Conservation (phyloP, 257 asterid species). For the Solanum ahanhuiri region DNA sequence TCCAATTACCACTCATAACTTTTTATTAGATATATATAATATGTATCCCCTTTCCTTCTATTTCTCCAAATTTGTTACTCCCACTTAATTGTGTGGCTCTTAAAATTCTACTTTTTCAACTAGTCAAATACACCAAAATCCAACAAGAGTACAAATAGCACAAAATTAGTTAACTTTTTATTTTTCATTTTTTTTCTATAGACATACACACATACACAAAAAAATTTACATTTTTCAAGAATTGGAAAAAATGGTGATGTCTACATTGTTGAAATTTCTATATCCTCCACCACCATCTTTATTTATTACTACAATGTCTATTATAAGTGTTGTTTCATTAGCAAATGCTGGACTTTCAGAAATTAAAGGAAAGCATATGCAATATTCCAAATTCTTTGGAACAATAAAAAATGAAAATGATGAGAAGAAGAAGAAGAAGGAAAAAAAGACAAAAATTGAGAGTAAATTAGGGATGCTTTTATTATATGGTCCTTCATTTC, state of each 20-base stretch:
- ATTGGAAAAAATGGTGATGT: constrained; percentile 5
- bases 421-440: neutral
- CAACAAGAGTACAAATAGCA: neutral
- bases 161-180: neutral
- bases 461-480: constrained; percentile 58
- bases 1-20: neutral
- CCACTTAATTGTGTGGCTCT: neutral
- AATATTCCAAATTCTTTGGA: constrained; percentile 58
- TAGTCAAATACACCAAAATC: neutral
- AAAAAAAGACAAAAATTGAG: constrained; percentile 8
- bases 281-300: constrained; percentile 29
- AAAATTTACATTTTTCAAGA: neutral
- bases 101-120: neutral
- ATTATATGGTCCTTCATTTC: constrained; percentile 49
- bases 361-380: constrained; percentile 45
- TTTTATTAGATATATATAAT: neutral
- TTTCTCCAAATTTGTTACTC: neutral
- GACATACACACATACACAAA: neutral
- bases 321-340: constrained; percentile 7
- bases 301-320: constrained; percentile 21
- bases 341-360: constrained; percentile 29
- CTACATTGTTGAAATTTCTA: constrained; percentile 6
- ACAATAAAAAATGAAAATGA: constrained; percentile 14
- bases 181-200: too few relatives aligned
- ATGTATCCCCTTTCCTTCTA: neutral